Base-by-base conservation (phyloP, 306 rosid genomes). In the Prunus dulcis region DNA sequence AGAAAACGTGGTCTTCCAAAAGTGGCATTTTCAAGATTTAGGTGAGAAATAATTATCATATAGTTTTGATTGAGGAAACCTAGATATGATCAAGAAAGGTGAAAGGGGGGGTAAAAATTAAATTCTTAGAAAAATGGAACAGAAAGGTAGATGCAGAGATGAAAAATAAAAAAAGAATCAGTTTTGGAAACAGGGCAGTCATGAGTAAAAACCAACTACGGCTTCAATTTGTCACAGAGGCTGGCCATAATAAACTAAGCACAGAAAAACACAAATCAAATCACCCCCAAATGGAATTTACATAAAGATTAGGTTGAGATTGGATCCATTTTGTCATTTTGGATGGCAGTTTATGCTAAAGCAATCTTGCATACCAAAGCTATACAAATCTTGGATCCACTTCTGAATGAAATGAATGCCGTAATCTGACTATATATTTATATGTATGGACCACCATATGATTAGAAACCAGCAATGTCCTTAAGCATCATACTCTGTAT, bases 1-100 rank as follows among this genome's bases (percentile, higher is more conserved):
- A 67, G 72, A 61, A 22, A 43, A n/a, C 68, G 83, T 69, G 84
- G 86, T 85, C 86, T 80, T 80, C 86, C 77, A 86, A 71, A 80
- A 72, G 57, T 83, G 67, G 34, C 50, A 71, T 46, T 81, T 72
- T 65, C 88, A 77, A 86, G 74, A 82, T 64, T 79, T 63, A 49
- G 75, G 49, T 78, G 71, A 72, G 86, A 79, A 72, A 68, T 73
- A 43, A 49, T 64, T 50, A 10, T 38, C 10, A 53, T 5, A 52
- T 67, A 8, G 9, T 77, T 5, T 50, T 67, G 56, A 80, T 50
- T 67, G 56, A 80, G 71, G 73, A 65, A 63, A 60, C 53, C 72
- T 30, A 20, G 58, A 68, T 64, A 27, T 50, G 15, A n/a, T 60
- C 62, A 45, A 49, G 70, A 14, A 75, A 68, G 65, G 46, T 5